Base-by-base conservation (phyloP, 768 basidiomycete genomes). In the Pleurotus tuber-regium region DNA sequence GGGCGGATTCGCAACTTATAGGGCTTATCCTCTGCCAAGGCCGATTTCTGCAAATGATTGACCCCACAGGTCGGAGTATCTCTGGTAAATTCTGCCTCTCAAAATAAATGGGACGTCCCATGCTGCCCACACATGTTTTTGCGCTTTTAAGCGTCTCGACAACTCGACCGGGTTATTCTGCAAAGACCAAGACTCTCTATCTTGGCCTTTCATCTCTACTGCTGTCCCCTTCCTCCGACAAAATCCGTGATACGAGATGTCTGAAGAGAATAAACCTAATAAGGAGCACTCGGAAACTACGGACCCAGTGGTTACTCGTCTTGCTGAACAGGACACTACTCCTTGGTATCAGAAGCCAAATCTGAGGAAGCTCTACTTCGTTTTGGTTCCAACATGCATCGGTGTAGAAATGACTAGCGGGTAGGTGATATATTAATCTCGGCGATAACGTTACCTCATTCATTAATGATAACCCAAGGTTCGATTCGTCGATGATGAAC, bases 301-400 rank as follows among this genome's bases (percentile, higher is more conserved):
- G 28, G 69, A 75, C 33, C 59, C 63, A 11, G 41, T 74, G n/a
- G 75, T 76, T 26, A 63, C 68, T 11, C 60, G 66, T n/a, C 60
- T 79, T n/a, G 75, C 74, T 23, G 63, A 67, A 12, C 68, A 75
- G 48, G 83, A 86, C 61, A 68, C 67, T 31, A 71, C 70, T 4
- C 79, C 82, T 33, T 86, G 84, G 84, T 84, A 84, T 62, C 62
- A 59, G 55, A 86, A 85, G 57, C 81, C 70, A 1, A 85, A 85
- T 55, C 65, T 86, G 53, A 68, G 82, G 18, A 29, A 70, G 19
- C 56, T 84, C 36, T 85, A 85, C 63, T 52, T 85, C 21, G 41
- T 84, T 43, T 70, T 84, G 62, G 66, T 84, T 54, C 83, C 82
- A 11, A 79, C 82, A 31, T 80, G 79, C 54, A 75, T 82, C 24